These are phyloP conservation scores for Knufia fluminis DNA, from an alignment of 2,329 filamentous ascomycete genomes.

Conservation along the genomic window DNA sequence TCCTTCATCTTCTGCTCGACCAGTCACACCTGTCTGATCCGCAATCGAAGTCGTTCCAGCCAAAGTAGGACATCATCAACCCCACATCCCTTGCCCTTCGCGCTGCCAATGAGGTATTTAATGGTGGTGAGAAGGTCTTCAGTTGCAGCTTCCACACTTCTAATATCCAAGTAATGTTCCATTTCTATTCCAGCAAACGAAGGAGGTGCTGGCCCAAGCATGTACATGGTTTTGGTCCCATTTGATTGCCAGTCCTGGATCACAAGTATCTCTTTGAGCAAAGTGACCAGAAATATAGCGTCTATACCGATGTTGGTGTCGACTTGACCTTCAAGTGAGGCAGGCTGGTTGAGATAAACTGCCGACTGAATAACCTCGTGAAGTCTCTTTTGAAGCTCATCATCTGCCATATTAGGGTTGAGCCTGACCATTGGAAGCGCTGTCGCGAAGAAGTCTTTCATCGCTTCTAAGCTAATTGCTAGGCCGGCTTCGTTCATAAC, in stretches of 20 bases:
- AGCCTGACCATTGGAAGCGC: not conserved
- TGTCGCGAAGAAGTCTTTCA: constrained; percentile 6
- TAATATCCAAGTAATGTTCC: constrained; percentile 1
- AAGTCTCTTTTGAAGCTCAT: not conserved
- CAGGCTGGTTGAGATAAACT: not conserved
- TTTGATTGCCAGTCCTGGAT: constrained; percentile 5
- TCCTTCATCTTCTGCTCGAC: not conserved
- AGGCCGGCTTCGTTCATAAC: not conserved
- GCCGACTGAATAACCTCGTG: not conserved
- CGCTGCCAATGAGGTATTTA: not conserved
- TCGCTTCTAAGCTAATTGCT: not conserved
- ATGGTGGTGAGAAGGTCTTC: not conserved
- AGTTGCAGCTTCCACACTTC: not conserved
- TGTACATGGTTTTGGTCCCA: not conserved
- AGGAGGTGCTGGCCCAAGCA: not conserved
- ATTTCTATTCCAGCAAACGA: constrained; percentile 1
- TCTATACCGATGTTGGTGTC: constrained; percentile 1
- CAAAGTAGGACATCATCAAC: constrained; percentile 5
- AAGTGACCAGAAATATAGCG: constrained; percentile 3
- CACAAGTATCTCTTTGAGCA: constrained; percentile 1
- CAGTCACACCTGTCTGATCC: constrained; percentile 2
- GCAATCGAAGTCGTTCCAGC: constrained; percentile 7
- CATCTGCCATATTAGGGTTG: not conserved
- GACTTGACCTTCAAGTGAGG: not conserved
- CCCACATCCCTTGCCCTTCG: not conserved